Evolutionary conservation across 1,284 basidiomycete species (phyloP), one percentile per base, ranked within the genome.

Genomic region (Ganoderma lucidum): DNA sequence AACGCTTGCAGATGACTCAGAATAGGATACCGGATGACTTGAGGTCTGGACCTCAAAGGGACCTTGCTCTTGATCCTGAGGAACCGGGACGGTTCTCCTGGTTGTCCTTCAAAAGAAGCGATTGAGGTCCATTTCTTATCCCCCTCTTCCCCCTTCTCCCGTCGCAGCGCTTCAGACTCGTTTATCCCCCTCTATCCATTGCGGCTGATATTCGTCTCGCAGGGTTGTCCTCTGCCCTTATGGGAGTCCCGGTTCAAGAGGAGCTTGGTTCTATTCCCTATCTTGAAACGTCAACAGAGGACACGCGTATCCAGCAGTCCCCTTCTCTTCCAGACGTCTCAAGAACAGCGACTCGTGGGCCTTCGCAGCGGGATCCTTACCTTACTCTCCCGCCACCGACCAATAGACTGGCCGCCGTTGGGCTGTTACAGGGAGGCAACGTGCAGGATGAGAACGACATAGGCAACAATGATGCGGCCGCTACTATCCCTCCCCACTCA

Each of bases 371-470:
- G 37, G 37, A 58, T 19, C 10, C 35, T 5, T 14, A 37, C 56
- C 30, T 39, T 23, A 23, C 58, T 6, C 37, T 23, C 58, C 37
- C 19, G 37, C 37, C n/a, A 41, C 19, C n/a, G 2, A 39, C 14
- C 15, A 32, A 6, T 8, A 56, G 32, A 6, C 55, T 35, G 19
- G 37, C 9, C 17, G 10, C 51, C 51, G 30, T 15, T 14, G 28
- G 28, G 14, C 8, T 5, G 51, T 1, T 15, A n/a, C 45, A 48
- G 9, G 55, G 37, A 23, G 70, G 41, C 37, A 70, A 70, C 41
- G 30, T n/a, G n/a, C 30, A 42, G 15, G 30, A 28, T 30, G 53
- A 60, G 28, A 60, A 12, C 12, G 32, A 59, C 12, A 12, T 15
- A 5, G 35, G 15, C 35, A 35, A 51, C 6, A 32, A 23, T n/a